phyloP scores from a whole-genome alignment of 257 asterid species.

The Solanum virginianum region DNA sequence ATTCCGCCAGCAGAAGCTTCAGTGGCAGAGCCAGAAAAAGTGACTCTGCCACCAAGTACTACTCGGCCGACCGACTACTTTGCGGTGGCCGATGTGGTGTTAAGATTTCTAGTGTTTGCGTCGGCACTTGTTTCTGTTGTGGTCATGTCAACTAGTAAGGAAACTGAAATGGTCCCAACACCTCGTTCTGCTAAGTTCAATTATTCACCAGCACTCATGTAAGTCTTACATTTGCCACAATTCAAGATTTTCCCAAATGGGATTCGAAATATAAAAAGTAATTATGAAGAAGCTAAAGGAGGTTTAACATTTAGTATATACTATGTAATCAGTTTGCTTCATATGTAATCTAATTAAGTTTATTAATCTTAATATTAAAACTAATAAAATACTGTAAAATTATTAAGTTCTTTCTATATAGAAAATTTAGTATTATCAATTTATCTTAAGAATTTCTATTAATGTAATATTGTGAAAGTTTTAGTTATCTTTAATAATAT shows the following conservation, averaged over 20 bases:
- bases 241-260: neutral
- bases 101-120: slow-evolving; percentile 55
- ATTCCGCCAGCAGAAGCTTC: neutral
- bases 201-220: slow-evolving; percentile 78
- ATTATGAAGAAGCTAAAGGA: too few species aligned
- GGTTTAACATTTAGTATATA: too few species aligned
- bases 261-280: too few species aligned
- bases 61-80: neutral
- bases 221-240: slow-evolving; percentile 7
- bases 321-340: too few species aligned
- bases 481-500: too few species aligned
- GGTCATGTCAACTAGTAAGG: slow-evolving; percentile 55
- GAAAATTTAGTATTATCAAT: too few species aligned
- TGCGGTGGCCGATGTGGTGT: slow-evolving; percentile 28
- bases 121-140: slow-evolving; percentile 41
- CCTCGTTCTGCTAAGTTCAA: slow-evolving; percentile 40
- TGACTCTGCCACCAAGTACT: neutral
- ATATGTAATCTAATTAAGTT: too few species aligned
- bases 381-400: too few species aligned
- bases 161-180: slow-evolving; percentile 15
- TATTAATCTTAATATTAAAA: too few species aligned
- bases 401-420: too few species aligned
- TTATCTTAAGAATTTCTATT: too few species aligned
- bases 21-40: slow-evolving; percentile 7
- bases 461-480: too few species aligned